Percentiles rank a stretch among this genome's conserved stretches.
phyloP scores from a whole-genome alignment of 345 rosid genomes.

The Lepidium africanum region DNA sequence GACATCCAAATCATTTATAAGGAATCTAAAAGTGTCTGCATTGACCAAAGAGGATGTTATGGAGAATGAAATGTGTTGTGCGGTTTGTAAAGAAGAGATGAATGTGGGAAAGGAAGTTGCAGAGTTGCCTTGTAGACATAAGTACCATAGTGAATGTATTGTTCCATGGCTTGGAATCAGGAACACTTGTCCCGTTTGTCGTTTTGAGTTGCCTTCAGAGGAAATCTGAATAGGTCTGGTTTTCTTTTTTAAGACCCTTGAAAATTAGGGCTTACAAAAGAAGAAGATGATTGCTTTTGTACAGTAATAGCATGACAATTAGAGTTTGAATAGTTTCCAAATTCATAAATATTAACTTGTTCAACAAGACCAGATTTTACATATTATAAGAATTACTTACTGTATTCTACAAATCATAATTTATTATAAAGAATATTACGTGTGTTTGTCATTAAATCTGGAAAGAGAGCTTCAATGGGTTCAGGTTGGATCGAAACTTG shows the following conservation, averaged over 20 bases:
- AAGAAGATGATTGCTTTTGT: neutral
- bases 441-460: neutral
- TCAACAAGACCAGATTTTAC: no score
- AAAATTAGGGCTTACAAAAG: neutral
- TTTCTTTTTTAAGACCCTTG: slow-evolving; percentile 1
- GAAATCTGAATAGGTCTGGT: slow-evolving; percentile 33
- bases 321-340: no score
- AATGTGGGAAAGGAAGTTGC: slow-evolving; percentile 50
- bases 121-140: slow-evolving; percentile 76
- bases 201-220: slow-evolving; percentile 76
- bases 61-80: slow-evolving; percentile 44
- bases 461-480: neutral
- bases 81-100: slow-evolving; percentile 87
- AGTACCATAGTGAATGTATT: slow-evolving; percentile 84
- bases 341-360: no score
- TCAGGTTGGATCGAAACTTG: slow-evolving; percentile 7
- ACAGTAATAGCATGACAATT: neutral
- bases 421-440: neutral
- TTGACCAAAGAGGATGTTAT: slow-evolving; percentile 44
- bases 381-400: no score
- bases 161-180: slow-evolving; percentile 77
- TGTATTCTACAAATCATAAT: neutral
- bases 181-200: slow-evolving; percentile 94
- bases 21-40: slow-evolving; percentile 45
- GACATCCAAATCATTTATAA: slow-evolving; percentile 56